phyloP scores from a whole-genome alignment of 2,329 filamentous ascomycete species.

The Xylaria hypoxylon region DNA sequence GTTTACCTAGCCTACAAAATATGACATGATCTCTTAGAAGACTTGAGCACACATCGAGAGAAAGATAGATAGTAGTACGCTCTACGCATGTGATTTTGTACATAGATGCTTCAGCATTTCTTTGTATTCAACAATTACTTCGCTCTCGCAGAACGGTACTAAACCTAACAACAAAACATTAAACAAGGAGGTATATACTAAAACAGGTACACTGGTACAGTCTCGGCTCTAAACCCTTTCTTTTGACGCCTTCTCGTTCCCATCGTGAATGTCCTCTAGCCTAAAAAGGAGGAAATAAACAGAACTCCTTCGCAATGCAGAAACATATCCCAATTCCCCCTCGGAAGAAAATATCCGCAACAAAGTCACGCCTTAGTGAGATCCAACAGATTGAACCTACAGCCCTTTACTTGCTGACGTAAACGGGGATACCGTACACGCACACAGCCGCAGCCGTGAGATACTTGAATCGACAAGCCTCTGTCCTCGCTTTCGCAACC shows the following conservation, averaged over 20 bases:
- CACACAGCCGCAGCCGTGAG: constrained; percentile 94
- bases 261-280: constrained; percentile 8
- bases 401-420: constrained; percentile 62
- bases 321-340: neutral
- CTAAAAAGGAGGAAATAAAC: neutral
- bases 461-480: constrained; percentile 87
- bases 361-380: neutral
- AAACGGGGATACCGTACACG: constrained; percentile 95
- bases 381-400: neutral
- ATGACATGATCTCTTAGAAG: neutral
- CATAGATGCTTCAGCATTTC: neutral
- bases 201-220: constrained; percentile 2
- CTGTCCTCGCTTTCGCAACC: constrained; percentile 76
- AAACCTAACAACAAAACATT: constrained; percentile 6
- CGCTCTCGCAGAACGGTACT: neutral
- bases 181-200: constrained; percentile 3
- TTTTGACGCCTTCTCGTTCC: neutral
- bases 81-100: neutral
- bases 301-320: constrained; percentile 33
- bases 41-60: neutral
- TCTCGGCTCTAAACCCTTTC: neutral
- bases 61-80: neutral
- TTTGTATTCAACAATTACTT: constrained; percentile 18
- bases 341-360: neutral
- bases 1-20: neutral